Evolutionary conservation across 164 flowering plant genomes (phyloP), one percentile per base, ranked within the genome.

Genomic region (Houttuynia cordata): DNA sequence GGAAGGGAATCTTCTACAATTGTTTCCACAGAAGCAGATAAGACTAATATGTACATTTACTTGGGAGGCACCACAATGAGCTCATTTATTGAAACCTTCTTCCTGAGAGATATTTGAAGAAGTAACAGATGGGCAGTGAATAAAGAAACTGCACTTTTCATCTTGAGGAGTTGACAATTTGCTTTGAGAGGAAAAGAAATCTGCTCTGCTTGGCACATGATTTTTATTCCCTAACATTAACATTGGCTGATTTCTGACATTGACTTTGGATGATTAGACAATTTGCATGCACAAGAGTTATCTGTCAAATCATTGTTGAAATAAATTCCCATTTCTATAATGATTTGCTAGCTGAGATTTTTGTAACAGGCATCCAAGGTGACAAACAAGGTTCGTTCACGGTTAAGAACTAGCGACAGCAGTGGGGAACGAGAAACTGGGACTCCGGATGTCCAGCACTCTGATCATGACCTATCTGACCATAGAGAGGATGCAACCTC

Each of bases 401-500:
- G 66, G 68, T 79, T 82, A 20, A 74, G 77, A 62, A 75, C 79
- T 0, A 76, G 81, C 53, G 94, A 88, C 54, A 76, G 69, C 61
- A 62, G 19, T 61, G 23, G 56, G 40, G 79, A 73, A 47, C 81
- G 65, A 47, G 93, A 91, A 72, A 72, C 81, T 66, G 84, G 81
- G 59, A 80, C 78, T 69, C 81, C 83, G 34, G 89, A 80, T 60
- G 71, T 83, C 70, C 87, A 76, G 63, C 72, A 70, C 51, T 86
- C 86, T 56, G 87, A 84, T 68, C 79, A 82, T 63, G 94, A 87
- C 67, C 66, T 81, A 30, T 76, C 76, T 65, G 94, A 86, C 56
- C 83, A 78, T 24, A 82, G 79, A 67, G 97, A 88, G 55, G 97
- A 91, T 81, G 95, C 78, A 34, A 70, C 55, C 66, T 94, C 96